Conservation (phyloP, 2,329 filamentous ascomycete species). For the Calonectria fujianensis region DNA sequence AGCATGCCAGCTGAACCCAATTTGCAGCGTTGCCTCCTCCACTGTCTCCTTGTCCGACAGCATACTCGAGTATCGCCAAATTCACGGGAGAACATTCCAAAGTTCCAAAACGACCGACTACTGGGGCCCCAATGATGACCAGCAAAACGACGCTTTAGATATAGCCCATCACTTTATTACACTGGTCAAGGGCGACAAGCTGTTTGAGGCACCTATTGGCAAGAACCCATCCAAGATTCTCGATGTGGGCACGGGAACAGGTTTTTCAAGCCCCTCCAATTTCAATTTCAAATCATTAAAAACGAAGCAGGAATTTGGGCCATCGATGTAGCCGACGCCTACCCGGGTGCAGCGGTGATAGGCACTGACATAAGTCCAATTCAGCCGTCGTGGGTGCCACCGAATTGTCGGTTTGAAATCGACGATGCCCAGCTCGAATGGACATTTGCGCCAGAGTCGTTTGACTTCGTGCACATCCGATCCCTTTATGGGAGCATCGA, state of each 20-base stretch:
- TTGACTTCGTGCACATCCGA: conserved; percentile 38
- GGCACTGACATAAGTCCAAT: conserved; percentile 30
- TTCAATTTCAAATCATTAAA: neutral
- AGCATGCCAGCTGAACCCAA: neutral
- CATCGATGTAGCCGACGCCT: conserved; percentile 25
- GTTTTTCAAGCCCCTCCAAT: neutral
- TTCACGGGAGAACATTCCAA: conserved; percentile 31
- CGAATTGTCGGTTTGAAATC: conserved; percentile 27
- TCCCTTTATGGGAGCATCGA: conserved; percentile 28
- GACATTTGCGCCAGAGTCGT: neutral
- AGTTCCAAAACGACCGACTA: conserved; percentile 25
- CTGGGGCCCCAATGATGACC: conserved; percentile 32
- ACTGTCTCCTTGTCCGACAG: conserved; percentile 23
- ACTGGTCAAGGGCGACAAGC: neutral
- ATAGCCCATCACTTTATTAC: conserved; percentile 29
- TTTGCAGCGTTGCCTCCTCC: conserved; percentile 12
- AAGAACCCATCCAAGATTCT: conserved; percentile 21
- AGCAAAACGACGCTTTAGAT: conserved; percentile 27
- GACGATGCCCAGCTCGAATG: conserved; percentile 36
- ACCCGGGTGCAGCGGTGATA: neutral
- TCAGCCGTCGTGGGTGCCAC: conserved; percentile 24
- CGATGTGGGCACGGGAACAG: conserved; percentile 34
- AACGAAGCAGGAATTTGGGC: conserved; percentile 25
- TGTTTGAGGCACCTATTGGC: conserved; percentile 26
- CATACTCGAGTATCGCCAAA: conserved; percentile 32